These are phyloP conservation scores for Chlorociboria aeruginascens DNA, from an alignment of 495 filamentous ascomycete species.

Conservation along the genomic window DNA sequence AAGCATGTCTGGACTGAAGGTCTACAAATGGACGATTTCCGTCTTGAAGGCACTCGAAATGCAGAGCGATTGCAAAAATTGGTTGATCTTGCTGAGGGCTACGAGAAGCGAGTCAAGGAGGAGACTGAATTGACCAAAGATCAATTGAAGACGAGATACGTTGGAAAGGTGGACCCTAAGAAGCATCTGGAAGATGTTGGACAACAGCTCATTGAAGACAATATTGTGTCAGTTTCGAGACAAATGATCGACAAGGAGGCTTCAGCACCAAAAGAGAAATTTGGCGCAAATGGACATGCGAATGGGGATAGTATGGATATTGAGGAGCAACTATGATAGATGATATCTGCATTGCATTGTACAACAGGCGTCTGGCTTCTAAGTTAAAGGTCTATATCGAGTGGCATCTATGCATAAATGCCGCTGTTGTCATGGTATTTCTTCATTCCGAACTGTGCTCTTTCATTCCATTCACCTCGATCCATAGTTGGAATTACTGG, in stretches of 20 bases:
- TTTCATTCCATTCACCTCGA: too few relatives aligned
- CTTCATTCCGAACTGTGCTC: too few relatives aligned
- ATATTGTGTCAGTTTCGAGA: slow-evolving; percentile 89
- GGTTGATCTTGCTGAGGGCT: slow-evolving; percentile 83
- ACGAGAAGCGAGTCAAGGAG: slow-evolving; percentile 97
- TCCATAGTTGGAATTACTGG: too few relatives aligned
- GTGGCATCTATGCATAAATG: neutral
- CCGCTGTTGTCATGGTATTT: too few relatives aligned
- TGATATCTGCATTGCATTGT: slow-evolving; percentile 16
- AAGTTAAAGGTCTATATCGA: neutral
- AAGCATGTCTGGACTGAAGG: slow-evolving; percentile 99
- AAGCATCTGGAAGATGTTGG: slow-evolving; percentile 97
- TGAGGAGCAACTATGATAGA: slow-evolving; percentile 41
- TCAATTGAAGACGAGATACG: slow-evolving; percentile 96
- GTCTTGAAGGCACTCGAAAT: slow-evolving; percentile 68
- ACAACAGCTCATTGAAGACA: slow-evolving; percentile 93
- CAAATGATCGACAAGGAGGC: slow-evolving; percentile 99
- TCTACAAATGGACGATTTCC: slow-evolving; percentile 93
- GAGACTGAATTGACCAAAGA: slow-evolving; percentile 95
- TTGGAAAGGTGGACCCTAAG: slow-evolving; percentile 97
- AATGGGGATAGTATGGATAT: slow-evolving; percentile 38
- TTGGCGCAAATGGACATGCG: slow-evolving; percentile 15
- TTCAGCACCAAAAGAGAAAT: slow-evolving; percentile 42
- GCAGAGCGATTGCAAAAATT: slow-evolving; percentile 77
- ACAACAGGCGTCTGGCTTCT: slow-evolving; percentile 19